A percentile compares a stretch with the other conserved stretches of the same genome.
Conservation (phyloP, 768 basidiomycete species). For the Rhodotorula diobovata region DNA sequence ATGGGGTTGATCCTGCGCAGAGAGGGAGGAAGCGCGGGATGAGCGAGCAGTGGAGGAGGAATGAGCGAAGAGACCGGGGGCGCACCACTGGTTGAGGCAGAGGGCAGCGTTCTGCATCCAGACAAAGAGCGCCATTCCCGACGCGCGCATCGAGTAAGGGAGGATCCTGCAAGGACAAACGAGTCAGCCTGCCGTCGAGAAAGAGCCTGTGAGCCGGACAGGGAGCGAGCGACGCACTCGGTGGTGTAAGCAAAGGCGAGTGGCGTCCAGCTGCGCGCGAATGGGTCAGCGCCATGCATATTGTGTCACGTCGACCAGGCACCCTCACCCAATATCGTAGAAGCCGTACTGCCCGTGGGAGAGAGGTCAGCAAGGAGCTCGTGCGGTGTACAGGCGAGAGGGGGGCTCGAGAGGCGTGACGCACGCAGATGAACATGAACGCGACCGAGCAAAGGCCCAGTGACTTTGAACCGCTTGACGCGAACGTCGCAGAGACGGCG, state of each 20-base stretch:
- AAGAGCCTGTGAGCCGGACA: too few relatives aligned
- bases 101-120: constrained; percentile 57
- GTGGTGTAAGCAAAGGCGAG: constrained; percentile 10
- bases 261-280: constrained; percentile 2
- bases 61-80: constrained; percentile 46
- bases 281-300: neutral
- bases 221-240: neutral
- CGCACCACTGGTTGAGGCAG: constrained; percentile 60
- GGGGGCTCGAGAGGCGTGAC: neutral
- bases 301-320: too few relatives aligned
- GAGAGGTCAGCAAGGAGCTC: neutral
- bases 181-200: too few relatives aligned
- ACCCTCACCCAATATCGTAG: constrained; percentile 21
- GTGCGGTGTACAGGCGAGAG: constrained; percentile 14
- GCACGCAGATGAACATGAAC: constrained; percentile 44
- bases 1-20: constrained; percentile 45
- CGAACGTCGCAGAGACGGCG: constrained; percentile 41
- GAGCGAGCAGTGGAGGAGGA: too few relatives aligned
- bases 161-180: neutral
- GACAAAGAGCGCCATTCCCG: constrained; percentile 40
- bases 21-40: too few relatives aligned
- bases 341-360: constrained; percentile 6
- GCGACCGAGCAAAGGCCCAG: constrained; percentile 43
- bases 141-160: constrained; percentile 19
- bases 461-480: constrained; percentile 33